Evolutionary conservation across 1,284 basidiomycete species (phyloP).

Genomic region (Ustilago tritici): DNA sequence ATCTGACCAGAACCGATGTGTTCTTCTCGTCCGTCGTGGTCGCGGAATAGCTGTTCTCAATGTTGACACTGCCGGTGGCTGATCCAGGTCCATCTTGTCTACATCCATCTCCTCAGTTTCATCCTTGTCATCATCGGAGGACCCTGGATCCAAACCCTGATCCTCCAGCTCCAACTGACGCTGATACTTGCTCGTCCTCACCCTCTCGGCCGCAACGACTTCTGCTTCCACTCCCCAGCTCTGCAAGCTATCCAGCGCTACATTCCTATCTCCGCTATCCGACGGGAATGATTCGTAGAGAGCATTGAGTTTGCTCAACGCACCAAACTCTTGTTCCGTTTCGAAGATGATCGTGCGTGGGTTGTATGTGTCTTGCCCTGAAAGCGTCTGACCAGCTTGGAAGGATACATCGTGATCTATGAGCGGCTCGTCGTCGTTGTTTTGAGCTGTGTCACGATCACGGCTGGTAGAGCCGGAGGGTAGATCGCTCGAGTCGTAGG

Average conservation of each 20-base stretch:
- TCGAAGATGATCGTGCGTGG: conserved; percentile 64
- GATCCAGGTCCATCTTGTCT: conserved; percentile 16
- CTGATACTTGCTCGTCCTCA: conserved; percentile 44
- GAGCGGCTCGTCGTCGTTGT: conserved; percentile 32
- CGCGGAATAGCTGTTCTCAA: neutral
- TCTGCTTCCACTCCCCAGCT: conserved; percentile 33
- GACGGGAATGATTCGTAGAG: conserved; percentile 47
- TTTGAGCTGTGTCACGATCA: conserved; percentile 7
- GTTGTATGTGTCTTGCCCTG: conserved; percentile 59
- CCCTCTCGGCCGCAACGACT: conserved; percentile 25
- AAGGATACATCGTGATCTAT: conserved; percentile 65
- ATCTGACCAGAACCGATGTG: conserved; percentile 63
- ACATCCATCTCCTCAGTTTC: conserved; percentile 13
- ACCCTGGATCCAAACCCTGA: conserved; percentile 42
- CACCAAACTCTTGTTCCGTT: conserved; percentile 59
- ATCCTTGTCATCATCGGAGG: conserved; percentile 26
- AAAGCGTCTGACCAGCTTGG: conserved; percentile 53
- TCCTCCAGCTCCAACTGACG: conserved; percentile 45
- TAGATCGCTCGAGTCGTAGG: conserved; percentile 37
- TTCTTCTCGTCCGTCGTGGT: conserved; percentile 15
- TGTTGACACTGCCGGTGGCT: neutral
- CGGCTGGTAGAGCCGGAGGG: conserved; percentile 29
- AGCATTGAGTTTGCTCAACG: conserved; percentile 48
- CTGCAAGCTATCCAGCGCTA: conserved; percentile 26
- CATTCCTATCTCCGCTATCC: conserved; percentile 23